Evolutionary conservation across 148 eudicot species (phyloP), one percentile per base, ranked within the genome.

Genomic region (Diospyros kaki): DNA sequence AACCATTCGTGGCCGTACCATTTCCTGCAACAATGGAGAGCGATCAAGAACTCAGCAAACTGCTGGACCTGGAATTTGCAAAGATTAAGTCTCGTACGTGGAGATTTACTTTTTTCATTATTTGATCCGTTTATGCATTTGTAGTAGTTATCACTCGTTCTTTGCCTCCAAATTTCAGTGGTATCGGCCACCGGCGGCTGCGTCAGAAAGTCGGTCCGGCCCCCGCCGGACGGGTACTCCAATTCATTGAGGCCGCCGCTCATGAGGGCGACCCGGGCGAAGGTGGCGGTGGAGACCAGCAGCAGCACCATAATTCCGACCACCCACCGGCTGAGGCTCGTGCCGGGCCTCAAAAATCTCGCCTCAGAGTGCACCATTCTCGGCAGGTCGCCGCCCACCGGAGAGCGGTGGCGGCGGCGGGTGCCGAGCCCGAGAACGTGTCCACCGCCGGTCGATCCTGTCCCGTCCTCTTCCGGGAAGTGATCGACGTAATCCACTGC

Each of bases 91-190:
- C 28, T 28, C 28, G 28, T n/a, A n/a, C n/a, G n/a, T 28, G 28
- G 28, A 28, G 28, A 28, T 28, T 28, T 79, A 85, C 90, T 65
- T 17, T 14, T 79, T 9, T 55, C 73, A 28, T 75, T 69, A 1
- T 43, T 83, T 44, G 68, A 11, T 61, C 68, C 65, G 17, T 58
- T 63, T 1, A 82, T 77, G 78, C 93, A 89, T 80, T 82, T 71
- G 53, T 74, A 46, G 68, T 60, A 82, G 61, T 78, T 60, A 7
- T 81, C 75, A 53, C 87, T 83, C 3, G 53, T 74, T 5, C 82
- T 86, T 43, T 87, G 83, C 73, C 12, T 72, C 93, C 93, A 89
- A 38, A 87, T 86, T 46, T 79, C 86, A 3, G 73, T 70, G 13
- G 43, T 71, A 60, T 9, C 41, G 28, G 28, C 28, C 12, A n/a